phyloP scores from a whole-genome alignment of 306 rosid species.

The Hylodesmum podocarpum region DNA sequence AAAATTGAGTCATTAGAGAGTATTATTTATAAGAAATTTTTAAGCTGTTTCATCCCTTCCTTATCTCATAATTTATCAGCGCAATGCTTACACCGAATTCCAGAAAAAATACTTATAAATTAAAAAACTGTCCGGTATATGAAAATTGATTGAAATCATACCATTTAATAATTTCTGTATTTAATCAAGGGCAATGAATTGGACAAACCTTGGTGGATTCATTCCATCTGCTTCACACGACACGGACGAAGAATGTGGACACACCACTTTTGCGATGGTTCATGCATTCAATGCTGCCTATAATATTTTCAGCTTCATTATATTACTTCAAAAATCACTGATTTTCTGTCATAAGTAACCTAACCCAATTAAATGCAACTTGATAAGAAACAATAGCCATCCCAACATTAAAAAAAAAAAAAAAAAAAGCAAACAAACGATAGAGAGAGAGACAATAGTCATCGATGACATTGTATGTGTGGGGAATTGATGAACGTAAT shows the following conservation, averaged over 20 bases:
- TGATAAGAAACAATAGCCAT: not conserved
- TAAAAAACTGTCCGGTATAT: no score
- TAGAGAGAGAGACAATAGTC: not conserved
- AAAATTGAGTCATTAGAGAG: no score
- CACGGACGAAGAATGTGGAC: slow-evolving; percentile 14
- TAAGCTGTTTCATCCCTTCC: no score
- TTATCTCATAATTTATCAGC: no score
- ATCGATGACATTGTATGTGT: not conserved
- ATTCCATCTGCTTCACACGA: not conserved
- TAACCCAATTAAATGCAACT: slow-evolving; percentile 7
- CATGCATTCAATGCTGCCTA: slow-evolving; percentile 17
- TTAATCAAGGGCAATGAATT: slow-evolving; percentile 11
- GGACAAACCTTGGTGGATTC: slow-evolving; percentile 25
- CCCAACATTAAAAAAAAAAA: not conserved
- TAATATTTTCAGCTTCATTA: not conserved
- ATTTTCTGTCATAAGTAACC: not conserved
- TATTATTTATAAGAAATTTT: no score
- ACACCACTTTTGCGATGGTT: not conserved
- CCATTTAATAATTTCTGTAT: no score
- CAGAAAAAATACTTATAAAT: no score
- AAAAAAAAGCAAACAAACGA: no score
- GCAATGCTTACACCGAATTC: no score
- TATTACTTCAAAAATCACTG: not conserved
- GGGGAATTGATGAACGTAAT: not conserved
- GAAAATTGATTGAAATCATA: no score